These are phyloP conservation scores for Batkoa obscura DNA, from an alignment of 371 early-diverging fungal species.

Conservation along the genomic window DNA sequence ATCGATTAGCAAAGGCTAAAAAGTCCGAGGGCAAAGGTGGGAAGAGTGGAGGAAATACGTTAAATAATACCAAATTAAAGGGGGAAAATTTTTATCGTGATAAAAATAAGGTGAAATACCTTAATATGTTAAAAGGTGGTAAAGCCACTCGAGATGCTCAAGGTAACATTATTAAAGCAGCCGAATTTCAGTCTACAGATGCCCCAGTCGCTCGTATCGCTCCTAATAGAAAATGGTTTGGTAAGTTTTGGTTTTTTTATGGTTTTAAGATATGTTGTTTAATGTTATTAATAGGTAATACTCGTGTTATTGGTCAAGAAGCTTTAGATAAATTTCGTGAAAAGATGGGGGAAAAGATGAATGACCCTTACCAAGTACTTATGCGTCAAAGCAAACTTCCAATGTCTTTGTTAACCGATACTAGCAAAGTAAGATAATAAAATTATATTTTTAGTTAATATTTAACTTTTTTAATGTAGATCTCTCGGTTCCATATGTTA, in stretches of 20 bases:
- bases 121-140: constrained; percentile 88
- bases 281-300: constrained; percentile 37
- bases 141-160: constrained; percentile 65
- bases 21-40: constrained; percentile 7
- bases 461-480: constrained; percentile 54
- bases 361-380: constrained; percentile 94
- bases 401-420: constrained; percentile 78
- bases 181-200: constrained; percentile 73
- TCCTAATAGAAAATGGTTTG: constrained; percentile 96
- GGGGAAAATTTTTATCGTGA: constrained; percentile 96
- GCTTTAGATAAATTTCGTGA: constrained; percentile 77
- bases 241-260: constrained; percentile 20
- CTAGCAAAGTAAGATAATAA: constrained; percentile 33
- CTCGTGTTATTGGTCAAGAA: constrained; percentile 85
- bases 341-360: constrained; percentile 67
- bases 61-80: constrained; percentile 55
- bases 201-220: constrained; percentile 70
- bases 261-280: background rate
- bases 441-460: constrained; percentile 13
- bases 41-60: constrained; percentile 24
- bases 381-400: constrained; percentile 93
- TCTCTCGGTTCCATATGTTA: constrained; percentile 69
- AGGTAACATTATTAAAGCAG: constrained; percentile 90
- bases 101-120: constrained; percentile 70
- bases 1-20: constrained; percentile 24